Base-by-base conservation (phyloP, 768 basidiomycete genomes). In the Serpula lacrymans region DNA sequence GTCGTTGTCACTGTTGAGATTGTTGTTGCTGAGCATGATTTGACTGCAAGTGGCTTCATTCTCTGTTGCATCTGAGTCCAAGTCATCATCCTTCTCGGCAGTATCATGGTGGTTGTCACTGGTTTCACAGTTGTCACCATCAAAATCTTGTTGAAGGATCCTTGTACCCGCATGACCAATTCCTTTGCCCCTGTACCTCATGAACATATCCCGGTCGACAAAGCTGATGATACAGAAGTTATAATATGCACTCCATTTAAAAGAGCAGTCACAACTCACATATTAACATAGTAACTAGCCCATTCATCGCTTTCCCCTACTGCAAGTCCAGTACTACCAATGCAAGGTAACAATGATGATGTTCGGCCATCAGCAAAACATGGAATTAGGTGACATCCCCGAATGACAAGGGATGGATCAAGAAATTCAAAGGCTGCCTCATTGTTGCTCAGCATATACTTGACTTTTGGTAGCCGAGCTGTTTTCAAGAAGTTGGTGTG, bases 121-220 rank as follows among this genome's bases (percentile, higher is more conserved):
- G n/a, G n/a, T n/a, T n/a, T n/a, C n/a, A n/a, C n/a, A n/a, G n/a
- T n/a, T n/a, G n/a, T n/a, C n/a, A n/a, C n/a, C n/a, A n/a, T n/a
- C n/a, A n/a, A n/a, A n/a, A n/a, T n/a, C n/a, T n/a, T n/a, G n/a
- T n/a, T n/a, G n/a, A n/a, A n/a, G n/a, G n/a, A n/a, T n/a, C n/a
- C n/a, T n/a, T 0, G 47, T 53, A 0, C 36, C 34, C 20, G 33
- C 49, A 33, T 69, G 67, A 0, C 67, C 61, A 11, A 68, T 43
- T 0, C 62, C 58, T 0, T 58, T 54, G 0, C 63, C 65, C 1
- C 37, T 32, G 10, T 53, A 59, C 0, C 52, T 34, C 58, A 66
- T 60, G 13, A 58, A 43, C 44, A 60, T 55, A 31, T 66, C 60
- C 5, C 61, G 39, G 42, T 70, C 68, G 9, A 63, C 65, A 39